phyloP scores from a whole-genome alignment of 352 stramenopile genomes.

The Phytophthora colocasiae region DNA sequence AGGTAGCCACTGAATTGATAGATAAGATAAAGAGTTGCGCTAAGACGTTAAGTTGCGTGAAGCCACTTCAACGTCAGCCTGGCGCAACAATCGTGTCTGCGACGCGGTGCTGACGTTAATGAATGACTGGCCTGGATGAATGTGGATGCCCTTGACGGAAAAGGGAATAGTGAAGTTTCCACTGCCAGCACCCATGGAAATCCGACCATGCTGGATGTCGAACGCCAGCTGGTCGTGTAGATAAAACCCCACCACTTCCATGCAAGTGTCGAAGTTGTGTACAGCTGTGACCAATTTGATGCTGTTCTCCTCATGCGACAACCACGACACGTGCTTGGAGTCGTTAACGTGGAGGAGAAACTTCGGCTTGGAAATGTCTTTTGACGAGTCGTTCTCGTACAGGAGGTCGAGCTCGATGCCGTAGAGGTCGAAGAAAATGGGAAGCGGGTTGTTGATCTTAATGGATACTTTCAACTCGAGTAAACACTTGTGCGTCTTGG shows the following conservation, averaged over 20 bases:
- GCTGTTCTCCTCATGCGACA: conserved; percentile 71
- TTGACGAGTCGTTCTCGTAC: conserved; percentile 51
- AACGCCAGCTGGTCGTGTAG: conserved; percentile 71
- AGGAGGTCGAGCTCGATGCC: conserved; percentile 72
- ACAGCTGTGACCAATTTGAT: conserved; percentile 63
- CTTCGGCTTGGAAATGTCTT: conserved; percentile 12
- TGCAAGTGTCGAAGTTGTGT: conserved; percentile 66
- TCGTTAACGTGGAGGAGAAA: conserved; percentile 66
- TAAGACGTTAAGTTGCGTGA: conserved; percentile 26
- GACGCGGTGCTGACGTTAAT: conserved; percentile 4
- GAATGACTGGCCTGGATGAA: conserved; percentile 44
- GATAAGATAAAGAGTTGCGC: conserved; percentile 8
- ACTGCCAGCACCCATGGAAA: conserved; percentile 60
- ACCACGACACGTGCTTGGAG: conserved; percentile 58
- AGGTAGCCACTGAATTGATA: conserved; percentile 6
- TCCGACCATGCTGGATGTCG: conserved; percentile 65
- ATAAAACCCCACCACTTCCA: conserved; percentile 71
- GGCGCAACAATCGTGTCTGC: conserved; percentile 4
- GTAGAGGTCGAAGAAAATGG: conserved; percentile 79
- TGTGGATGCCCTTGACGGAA: conserved; percentile 67
- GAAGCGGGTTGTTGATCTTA: conserved; percentile 81
- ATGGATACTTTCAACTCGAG: conserved; percentile 76
- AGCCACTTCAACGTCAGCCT: conserved; percentile 21
- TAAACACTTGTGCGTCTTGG: conserved; percentile 72
- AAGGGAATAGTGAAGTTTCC: conserved; percentile 84